phyloP scores from a whole-genome alignment of 73 alveolate species.

The Stentor roeselii region DNA sequence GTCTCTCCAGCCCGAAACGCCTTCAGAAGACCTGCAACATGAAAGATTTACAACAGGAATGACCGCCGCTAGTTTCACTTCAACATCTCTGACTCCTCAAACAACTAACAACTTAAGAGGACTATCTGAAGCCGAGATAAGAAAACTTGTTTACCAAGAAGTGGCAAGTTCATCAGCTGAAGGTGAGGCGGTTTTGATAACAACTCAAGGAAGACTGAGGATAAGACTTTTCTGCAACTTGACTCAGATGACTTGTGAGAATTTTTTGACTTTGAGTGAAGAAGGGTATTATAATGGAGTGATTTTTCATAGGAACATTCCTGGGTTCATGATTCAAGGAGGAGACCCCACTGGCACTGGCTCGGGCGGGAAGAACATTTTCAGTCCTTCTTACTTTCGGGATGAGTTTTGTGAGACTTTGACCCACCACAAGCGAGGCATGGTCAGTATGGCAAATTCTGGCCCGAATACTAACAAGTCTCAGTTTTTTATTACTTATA shows the following conservation, averaged over 20 bases:
- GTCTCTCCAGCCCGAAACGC: constrained; percentile 30
- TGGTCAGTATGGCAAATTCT: constrained; percentile 72
- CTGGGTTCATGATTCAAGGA: constrained; percentile 82
- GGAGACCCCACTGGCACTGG: constrained; percentile 92
- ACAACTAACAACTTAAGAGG: constrained; percentile 36
- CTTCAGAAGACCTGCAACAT: constrained; percentile 44
- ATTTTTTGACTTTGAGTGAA: constrained; percentile 79
- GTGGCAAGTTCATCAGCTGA: constrained; percentile 51
- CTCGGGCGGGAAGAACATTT: constrained; percentile 78
- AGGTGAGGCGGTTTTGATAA: constrained; percentile 52
- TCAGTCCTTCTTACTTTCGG: constrained; percentile 63
- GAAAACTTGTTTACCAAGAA: constrained; percentile 57
- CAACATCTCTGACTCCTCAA: constrained; percentile 34
- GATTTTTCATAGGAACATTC: constrained; percentile 77
- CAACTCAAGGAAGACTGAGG: constrained; percentile 63
- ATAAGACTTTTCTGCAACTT: constrained; percentile 59
- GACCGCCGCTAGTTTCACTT: constrained; percentile 55
- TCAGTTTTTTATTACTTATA: constrained; percentile 58
- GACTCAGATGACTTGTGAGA: constrained; percentile 80
- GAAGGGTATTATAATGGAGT: constrained; percentile 66
- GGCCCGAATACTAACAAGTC: constrained; percentile 68
- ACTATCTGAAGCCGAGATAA: constrained; percentile 53
- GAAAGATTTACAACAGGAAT: constrained; percentile 40
- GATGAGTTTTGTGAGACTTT: constrained; percentile 59
- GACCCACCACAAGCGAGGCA: constrained; percentile 72